Evolutionary conservation across 179 eudicot species (phyloP), one percentile per base, ranked within the genome.

Genomic region (Dionaea muscipula): DNA sequence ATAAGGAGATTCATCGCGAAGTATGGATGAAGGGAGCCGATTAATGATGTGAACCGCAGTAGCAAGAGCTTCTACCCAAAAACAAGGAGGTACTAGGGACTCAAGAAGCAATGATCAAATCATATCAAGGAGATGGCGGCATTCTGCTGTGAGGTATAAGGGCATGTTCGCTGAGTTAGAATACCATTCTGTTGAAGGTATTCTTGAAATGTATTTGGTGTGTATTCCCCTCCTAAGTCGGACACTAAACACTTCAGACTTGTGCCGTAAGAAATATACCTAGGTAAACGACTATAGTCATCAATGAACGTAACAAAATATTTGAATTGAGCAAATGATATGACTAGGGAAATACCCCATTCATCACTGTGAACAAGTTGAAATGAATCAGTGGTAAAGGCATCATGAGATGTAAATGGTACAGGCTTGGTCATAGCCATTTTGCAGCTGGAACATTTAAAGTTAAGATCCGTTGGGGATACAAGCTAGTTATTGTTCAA

Each of bases 241-340:
- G 35, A 7, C 14, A 5, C 16, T n/a, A 45, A 62, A 62, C 28
- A 52, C 58, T 19, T 55, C 27, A 26, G 13, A 13, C 37, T 63
- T 63, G 11, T 54, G 37, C 24, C 28, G 26, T 0, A 64, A 55
- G 26, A 64, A 64, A 48, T 56, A 56, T 0, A 56, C 15, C 62
- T 61, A 55, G 18, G 68, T 48, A 47, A 57, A 25, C 20, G 24
- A 57, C 39, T 38, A 16, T 26, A 57, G 20, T 44, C 51, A 26
- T 53, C 26, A 33, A 33, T 53, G 22, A 53, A 53, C 12, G 41
- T 51, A 20, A 51, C 56, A 53, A 31, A 35, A 35, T 53, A 53
- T 1, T 20, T 31, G 26, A n/a, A 53, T 2, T 19, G 27, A 21
- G 0, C 26, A 53, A 13, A 44, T 1, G 28, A 53, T 20, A 22